Evolutionary conservation across 2,329 filamentous ascomycete species (phyloP).

Genomic region (Phaeosphaeriaceae sp.): DNA sequence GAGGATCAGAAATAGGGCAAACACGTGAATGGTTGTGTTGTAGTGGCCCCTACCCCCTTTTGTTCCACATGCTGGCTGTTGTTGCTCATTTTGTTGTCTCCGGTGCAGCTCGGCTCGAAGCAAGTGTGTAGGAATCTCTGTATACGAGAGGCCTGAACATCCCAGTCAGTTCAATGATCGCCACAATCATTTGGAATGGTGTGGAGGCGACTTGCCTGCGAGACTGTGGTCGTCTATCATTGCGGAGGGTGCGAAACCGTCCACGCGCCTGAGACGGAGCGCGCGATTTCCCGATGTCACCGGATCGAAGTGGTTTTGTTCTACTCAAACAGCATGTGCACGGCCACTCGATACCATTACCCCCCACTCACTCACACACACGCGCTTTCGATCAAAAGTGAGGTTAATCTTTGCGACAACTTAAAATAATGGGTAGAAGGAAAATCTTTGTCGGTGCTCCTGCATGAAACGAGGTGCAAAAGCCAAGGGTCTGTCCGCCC

Average conservation of each 20-base stretch:
- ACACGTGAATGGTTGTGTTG: slow-evolving; percentile 63
- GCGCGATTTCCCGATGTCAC: slow-evolving; percentile 12
- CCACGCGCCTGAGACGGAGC: slow-evolving; percentile 7
- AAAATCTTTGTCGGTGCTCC: background rate
- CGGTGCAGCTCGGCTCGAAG: slow-evolving; percentile 59
- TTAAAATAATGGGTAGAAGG: too few species aligned
- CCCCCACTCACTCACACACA: slow-evolving; percentile 1
- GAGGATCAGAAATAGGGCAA: slow-evolving; percentile 64
- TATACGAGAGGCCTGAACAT: slow-evolving; percentile 40
- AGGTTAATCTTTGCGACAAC: slow-evolving; percentile 7
- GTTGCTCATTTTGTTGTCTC: slow-evolving; percentile 52
- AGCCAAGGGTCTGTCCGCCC: slow-evolving; percentile 11
- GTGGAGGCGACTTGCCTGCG: slow-evolving; percentile 25
- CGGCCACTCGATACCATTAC: slow-evolving; percentile 5
- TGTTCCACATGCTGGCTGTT: slow-evolving; percentile 60
- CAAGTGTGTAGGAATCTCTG: slow-evolving; percentile 50
- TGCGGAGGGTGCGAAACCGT: slow-evolving; percentile 19
- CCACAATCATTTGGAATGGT: background rate
- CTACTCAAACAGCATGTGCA: slow-evolving; percentile 16
- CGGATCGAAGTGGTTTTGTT: slow-evolving; percentile 28
- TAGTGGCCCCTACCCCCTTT: slow-evolving; percentile 55
- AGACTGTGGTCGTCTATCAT: slow-evolving; percentile 23
- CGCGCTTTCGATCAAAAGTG: background rate
- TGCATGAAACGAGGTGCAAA: slow-evolving; percentile 11
- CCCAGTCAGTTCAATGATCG: slow-evolving; percentile 19